These are phyloP conservation scores for Ustilago esculenta DNA, from an alignment of 1,284 basidiomycete species.

Conservation along the genomic window DNA sequence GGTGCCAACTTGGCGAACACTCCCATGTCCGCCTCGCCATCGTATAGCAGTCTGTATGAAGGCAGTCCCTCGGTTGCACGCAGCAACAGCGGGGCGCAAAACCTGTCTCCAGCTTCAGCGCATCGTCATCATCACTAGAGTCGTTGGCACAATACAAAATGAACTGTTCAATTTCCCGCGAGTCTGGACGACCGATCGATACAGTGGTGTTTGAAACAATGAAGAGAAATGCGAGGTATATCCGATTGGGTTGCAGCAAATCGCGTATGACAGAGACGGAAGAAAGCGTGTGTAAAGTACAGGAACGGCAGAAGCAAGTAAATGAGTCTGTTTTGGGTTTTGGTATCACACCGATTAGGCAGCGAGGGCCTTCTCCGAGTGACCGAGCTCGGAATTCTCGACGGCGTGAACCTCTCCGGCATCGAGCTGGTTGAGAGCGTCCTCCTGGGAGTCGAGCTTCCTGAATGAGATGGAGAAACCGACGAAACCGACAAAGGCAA, in stretches of 20 bases:
- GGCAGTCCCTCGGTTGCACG: constrained; percentile 8
- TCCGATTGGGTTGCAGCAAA: constrained; percentile 9
- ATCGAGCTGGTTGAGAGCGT: constrained; percentile 65
- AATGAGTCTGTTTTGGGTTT: no score
- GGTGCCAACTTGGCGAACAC: constrained; percentile 5
- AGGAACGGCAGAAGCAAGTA: not conserved
- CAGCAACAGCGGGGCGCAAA: constrained; percentile 1
- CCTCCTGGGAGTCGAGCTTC: constrained; percentile 74
- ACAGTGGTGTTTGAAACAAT: no score
- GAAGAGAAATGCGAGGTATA: constrained; percentile 20
- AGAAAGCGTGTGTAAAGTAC: constrained; percentile 25
- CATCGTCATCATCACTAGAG: constrained; percentile 22
- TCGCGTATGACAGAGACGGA: constrained; percentile 5
- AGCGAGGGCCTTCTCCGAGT: constrained; percentile 31
- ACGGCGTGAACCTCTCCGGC: constrained; percentile 26
- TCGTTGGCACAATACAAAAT: no score
- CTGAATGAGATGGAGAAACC: constrained; percentile 75
- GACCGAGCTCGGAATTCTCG: constrained; percentile 16
- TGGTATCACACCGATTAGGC: no score
- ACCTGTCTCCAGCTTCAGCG: constrained; percentile 12
- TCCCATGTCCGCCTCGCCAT: constrained; percentile 23
- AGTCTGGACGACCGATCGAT: no score
- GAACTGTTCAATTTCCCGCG: no score
- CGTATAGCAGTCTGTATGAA: constrained; percentile 32
- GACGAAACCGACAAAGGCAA: constrained; percentile 68